Percentiles rank a stretch among this genome's conserved stretches.
Conservation (phyloP, 805 yeast genomes). For the Candida vartiovaarae region DNA sequence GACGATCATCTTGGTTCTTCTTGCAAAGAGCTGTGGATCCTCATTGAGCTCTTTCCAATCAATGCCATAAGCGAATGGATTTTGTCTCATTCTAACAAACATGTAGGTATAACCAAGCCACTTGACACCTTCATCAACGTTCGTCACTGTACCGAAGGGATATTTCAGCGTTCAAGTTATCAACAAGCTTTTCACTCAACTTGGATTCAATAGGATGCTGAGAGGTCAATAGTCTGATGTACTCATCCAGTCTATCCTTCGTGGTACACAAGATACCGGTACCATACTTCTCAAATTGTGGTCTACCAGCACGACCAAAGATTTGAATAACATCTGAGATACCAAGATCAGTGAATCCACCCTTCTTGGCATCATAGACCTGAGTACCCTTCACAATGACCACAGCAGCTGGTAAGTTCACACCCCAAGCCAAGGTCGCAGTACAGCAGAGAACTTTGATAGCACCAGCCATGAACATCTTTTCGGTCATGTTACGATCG, state of each 20-base stretch:
- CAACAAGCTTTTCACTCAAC: slow-evolving; percentile 70
- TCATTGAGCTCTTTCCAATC: slow-evolving; percentile 78
- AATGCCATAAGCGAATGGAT: slow-evolving; percentile 88
- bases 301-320: slow-evolving; percentile 99
- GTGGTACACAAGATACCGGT: slow-evolving; percentile 88
- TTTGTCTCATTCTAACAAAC: slow-evolving; percentile 89
- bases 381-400: slow-evolving; percentile 96
- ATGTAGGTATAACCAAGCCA: slow-evolving; percentile 98
- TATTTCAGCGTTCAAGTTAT: slow-evolving; percentile 93
- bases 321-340: slow-evolving; percentile 96
- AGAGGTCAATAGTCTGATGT: slow-evolving; percentile 80
- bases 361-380: slow-evolving; percentile 87
- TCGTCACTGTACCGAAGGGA: slow-evolving; percentile 93
- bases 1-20: slow-evolving; percentile 68
- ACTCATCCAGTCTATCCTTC: slow-evolving; percentile 74
- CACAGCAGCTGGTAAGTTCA: slow-evolving; percentile 94
- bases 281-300: slow-evolving; percentile 89
- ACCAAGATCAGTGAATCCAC: slow-evolving; percentile 91
- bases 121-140: slow-evolving; percentile 86
- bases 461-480: slow-evolving; percentile 77
- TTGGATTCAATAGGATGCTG: slow-evolving; percentile 95
- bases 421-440: slow-evolving; percentile 99
- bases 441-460: slow-evolving; percentile 91
- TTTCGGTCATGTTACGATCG: slow-evolving; percentile 85
- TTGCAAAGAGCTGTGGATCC: slow-evolving; percentile 72